phyloP scores from a whole-genome alignment of 2,329 filamentous ascomycete genomes.

The Monascus ruber region DNA sequence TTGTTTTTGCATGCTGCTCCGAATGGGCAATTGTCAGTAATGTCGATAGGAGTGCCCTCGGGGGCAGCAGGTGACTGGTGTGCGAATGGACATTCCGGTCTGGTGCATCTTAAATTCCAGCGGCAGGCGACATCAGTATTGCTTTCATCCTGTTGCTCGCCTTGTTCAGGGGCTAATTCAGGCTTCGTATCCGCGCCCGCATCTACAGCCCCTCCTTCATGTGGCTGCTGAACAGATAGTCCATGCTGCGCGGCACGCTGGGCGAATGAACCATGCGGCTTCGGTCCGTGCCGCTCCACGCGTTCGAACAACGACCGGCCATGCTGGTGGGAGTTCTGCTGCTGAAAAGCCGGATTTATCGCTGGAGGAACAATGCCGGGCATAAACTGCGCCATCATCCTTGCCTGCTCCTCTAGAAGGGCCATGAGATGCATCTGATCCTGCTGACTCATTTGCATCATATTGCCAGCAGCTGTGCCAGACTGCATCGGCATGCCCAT shows the following conservation, averaged over 20 bases:
- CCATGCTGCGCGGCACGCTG: constrained; percentile 30
- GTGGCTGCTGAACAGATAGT: constrained; percentile 6
- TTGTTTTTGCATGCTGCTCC: constrained; percentile 90
- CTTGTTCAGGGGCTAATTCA: constrained; percentile 19
- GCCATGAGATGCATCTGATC: constrained; percentile 64
- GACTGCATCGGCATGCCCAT: constrained; percentile 27
- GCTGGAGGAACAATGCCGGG: constrained; percentile 43
- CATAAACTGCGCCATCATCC: constrained; percentile 68
- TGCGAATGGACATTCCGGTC: constrained; percentile 81
- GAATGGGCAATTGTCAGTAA: constrained; percentile 68
- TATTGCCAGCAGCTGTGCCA: constrained; percentile 29
- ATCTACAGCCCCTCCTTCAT: constrained; percentile 11
- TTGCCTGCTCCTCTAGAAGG: constrained; percentile 75
- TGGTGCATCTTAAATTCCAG: constrained; percentile 80
- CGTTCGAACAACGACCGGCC: constrained; percentile 64
- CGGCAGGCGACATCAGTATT: constrained; percentile 63
- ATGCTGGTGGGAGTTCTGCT: constrained; percentile 33
- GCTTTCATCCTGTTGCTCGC: constrained; percentile 39
- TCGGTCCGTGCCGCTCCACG: constrained; percentile 41
- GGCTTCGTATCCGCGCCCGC: constrained; percentile 29
- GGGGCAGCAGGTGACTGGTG: constrained; percentile 89
- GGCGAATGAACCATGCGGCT: constrained; percentile 45
- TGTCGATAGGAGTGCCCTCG: constrained; percentile 63
- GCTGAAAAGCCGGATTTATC: constrained; percentile 42
- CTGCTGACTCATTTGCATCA: constrained; percentile 50